Conservation (phyloP, 2,329 filamentous ascomycete genomes). For the Colletotrichum acutatum region DNA sequence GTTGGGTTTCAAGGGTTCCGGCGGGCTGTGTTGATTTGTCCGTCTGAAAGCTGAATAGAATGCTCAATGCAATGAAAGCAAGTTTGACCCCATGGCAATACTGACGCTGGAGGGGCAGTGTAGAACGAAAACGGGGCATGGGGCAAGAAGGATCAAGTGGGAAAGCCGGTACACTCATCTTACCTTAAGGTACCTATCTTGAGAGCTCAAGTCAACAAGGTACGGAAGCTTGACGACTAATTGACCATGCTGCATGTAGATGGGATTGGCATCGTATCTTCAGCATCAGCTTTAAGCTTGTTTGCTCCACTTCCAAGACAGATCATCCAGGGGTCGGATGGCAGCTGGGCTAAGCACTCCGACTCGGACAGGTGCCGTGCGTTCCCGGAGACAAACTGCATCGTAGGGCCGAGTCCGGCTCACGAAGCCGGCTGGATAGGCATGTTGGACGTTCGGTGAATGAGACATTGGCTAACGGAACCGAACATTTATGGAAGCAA, state of each 20-base stretch:
- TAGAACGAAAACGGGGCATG: neutral
- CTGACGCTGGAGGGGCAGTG: too few relatives aligned
- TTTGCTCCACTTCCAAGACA: constrained; percentile 5
- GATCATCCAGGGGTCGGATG: neutral
- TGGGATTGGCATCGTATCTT: neutral
- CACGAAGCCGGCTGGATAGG: neutral
- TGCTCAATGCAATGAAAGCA: too few relatives aligned
- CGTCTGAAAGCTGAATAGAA: neutral
- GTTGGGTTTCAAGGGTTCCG: neutral
- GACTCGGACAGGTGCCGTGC: neutral
- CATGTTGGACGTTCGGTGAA: neutral
- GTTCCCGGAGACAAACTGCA: neutral
- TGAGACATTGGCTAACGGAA: neutral
- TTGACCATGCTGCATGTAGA: too few relatives aligned
- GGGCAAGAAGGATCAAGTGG: too few relatives aligned
- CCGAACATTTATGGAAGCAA: too few relatives aligned
- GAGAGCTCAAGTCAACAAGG: too few relatives aligned
- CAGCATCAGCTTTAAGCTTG: neutral
- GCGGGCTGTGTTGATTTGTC: neutral
- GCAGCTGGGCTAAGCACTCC: neutral
- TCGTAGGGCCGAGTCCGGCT: neutral
- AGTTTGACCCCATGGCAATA: too few relatives aligned
- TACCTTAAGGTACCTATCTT: too few relatives aligned
- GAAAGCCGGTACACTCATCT: too few relatives aligned
- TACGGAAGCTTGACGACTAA: too few relatives aligned